Percentiles rank a stretch among this genome's conserved stretches.
phyloP scores from a whole-genome alignment of 192 early-diverging fungal species.

The Phlyctochytrium planicorne region DNA sequence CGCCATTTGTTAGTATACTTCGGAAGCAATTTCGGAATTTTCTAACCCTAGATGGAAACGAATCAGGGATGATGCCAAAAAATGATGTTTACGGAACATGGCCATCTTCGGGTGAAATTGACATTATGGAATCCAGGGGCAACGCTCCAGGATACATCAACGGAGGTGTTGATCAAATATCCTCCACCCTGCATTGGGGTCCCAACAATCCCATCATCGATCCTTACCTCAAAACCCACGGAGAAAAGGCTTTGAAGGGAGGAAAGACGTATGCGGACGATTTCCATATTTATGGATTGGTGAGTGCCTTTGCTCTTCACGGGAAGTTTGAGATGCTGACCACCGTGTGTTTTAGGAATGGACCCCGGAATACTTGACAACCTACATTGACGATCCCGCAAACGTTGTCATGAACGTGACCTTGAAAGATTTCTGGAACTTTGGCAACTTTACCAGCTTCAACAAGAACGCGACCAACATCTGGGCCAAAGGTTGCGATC shows the following conservation, averaged over 20 bases:
- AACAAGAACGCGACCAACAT: constrained; percentile 42
- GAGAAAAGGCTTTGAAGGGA: constrained; percentile 29
- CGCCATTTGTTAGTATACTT: no score
- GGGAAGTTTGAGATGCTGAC: no score
- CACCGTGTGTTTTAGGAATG: constrained; percentile 39
- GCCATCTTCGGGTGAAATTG: constrained; percentile 65
- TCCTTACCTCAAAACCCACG: constrained; percentile 41
- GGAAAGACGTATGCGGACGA: constrained; percentile 53
- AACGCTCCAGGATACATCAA: constrained; percentile 27
- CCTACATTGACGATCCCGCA: constrained; percentile 52
- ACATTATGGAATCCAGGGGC: constrained; percentile 57
- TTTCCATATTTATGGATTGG: constrained; percentile 52
- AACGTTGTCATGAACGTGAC: constrained; percentile 50
- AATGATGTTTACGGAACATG: constrained; percentile 51
- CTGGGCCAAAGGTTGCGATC: constrained; percentile 41
- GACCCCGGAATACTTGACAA: constrained; percentile 50
- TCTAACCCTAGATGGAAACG: no score
- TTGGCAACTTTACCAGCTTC: constrained; percentile 45
- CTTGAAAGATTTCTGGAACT: constrained; percentile 51
- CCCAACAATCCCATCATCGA: constrained; percentile 47
- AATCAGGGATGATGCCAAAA: no score
- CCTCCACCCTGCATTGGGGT: constrained; percentile 67
- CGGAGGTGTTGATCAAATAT: constrained; percentile 31
- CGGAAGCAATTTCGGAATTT: no score
- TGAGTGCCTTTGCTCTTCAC: background rate